These are phyloP conservation scores for Chlorella sp. DNA, from an alignment of 139 green algal species.

Conservation along the genomic window DNA sequence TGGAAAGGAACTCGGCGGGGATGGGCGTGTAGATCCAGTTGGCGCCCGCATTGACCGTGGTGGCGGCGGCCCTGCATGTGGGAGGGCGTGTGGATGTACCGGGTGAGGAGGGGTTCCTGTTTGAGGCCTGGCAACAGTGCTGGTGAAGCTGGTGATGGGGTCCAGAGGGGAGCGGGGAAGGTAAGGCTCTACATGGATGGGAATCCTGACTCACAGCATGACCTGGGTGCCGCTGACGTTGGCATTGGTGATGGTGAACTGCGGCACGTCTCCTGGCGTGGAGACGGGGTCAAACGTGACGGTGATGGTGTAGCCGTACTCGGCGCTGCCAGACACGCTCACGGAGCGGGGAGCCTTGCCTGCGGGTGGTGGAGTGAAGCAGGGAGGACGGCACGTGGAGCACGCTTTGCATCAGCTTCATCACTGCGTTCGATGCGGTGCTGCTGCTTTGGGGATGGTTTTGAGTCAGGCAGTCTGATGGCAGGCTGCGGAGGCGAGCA, in stretches of 20 bases:
- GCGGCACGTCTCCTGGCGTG: conserved; percentile 19
- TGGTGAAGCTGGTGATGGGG: no score
- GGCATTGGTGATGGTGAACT: neutral
- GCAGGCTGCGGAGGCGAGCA: no score
- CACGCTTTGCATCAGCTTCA: no score
- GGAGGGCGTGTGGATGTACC: no score
- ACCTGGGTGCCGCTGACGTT: neutral
- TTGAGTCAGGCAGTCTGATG: no score
- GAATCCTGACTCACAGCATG: neutral
- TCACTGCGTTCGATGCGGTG: no score
- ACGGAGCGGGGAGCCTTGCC: neutral
- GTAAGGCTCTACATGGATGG: no score
- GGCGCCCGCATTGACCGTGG: conserved; percentile 1
- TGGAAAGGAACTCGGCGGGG: conserved; percentile 17
- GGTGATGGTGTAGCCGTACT: neutral
- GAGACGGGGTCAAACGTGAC: conserved; percentile 18
- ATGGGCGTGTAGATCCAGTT: conserved; percentile 23
- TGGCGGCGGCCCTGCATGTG: neutral
- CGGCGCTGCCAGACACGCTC: neutral
- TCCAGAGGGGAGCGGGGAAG: no score
- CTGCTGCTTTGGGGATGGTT: no score
- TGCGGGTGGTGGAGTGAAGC: neutral
- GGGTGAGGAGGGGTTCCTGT: neutral
- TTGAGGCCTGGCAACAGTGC: no score
- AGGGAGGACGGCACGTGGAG: no score